Evolutionary conservation across 352 stramenopile species (phyloP), one percentile per base, ranked within the genome.

Genomic region (Phytophthora hybrid): DNA sequence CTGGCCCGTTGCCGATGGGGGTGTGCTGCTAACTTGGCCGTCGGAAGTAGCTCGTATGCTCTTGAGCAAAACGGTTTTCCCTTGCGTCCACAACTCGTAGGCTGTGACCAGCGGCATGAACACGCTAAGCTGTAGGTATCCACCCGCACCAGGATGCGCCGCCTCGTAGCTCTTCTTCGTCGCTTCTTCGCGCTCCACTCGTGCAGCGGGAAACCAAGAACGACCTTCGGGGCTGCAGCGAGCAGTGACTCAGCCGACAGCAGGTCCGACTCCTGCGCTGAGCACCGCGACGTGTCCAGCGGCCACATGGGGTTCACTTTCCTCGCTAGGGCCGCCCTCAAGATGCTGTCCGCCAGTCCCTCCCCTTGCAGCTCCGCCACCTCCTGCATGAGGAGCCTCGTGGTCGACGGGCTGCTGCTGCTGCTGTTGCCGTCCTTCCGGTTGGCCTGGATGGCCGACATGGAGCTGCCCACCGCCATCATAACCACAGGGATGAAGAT

Each of bases 391-490:
- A 86, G 70, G 16, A 84, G 69, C 23, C 79, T 78, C 52, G 60
- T 83, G 65, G 89, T 31, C 29, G 29, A 31, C 29, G 0, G 7
- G 29, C 18, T 8, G 60, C 16, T 53, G 49, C 16, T 73, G 3
- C 16, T 31, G 29, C 29, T 44, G 49, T 37, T 80, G 16, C 82
- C 67, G 16, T 83, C 75, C 41, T 80, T 83, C 68, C 87, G 78
- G 56, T 90, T 90, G 55, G 83, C 81, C 51, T 90, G 83, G 32
- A 90, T 70, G 31, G 83, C 79, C 41, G 83, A 88, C 29, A 90
- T 73, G 18, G 73, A 82, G 58, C 76, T 87, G 26, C 83, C 77
- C 23, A 90, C 73, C 5, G 83, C 81, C 41, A 49, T 49, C 41
- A 49, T 49, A 5, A 49, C 83, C 85, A 87, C 26, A 4, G 83